Base-by-base conservation (phyloP, 106 monocot genomes). In the Posidonia australis region DNA sequence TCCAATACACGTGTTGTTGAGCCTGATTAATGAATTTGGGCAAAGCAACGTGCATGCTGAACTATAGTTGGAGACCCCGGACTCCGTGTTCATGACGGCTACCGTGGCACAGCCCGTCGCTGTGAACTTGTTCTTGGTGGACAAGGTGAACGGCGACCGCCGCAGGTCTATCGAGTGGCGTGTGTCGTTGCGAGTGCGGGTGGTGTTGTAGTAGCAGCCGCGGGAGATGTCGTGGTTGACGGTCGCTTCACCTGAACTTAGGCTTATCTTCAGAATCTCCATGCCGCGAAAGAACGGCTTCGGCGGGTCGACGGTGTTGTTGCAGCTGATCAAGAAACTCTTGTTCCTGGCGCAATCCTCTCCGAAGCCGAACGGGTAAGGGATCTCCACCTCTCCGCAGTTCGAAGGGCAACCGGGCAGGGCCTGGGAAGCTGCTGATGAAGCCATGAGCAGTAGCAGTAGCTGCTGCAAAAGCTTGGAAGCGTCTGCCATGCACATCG, bases 341-440 rank as follows among this genome's bases (percentile, higher is more conserved):
- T n/a, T n/a, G n/a, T n/a, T n/a, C n/a, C n/a, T n/a, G n/a, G 51
- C 12, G 18, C 61, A n/a, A 19, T 10, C 9, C 5, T 61, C 17
- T 17, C 61, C 61, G 61, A 61, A 36, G 32, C 61, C 61, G 12
- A 61, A 61, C 36, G 61, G 61, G 42, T 61, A 61, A 31, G 61
- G 61, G n/a, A n/a, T n/a, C n/a, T n/a, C n/a, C n/a, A n/a, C n/a
- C n/a, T n/a, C n/a, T n/a, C n/a, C n/a, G n/a, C 61, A 61, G 13
- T 7, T 61, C 13, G 61, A 61, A 13, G 13, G 32, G 36, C 61
- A 61, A 0, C 32, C 27, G 0, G 61, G 61, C 18, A 61, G 2
- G 13, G 36, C 18, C 27, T 61, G 32, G 12, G 61, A 41, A 5
- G 23, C 36, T 30, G 27, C 61, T 16, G 61, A 3, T 28, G 1